Base-by-base conservation (phyloP, 169 alveolate species). In the Toxoplasma gondii region DNA sequence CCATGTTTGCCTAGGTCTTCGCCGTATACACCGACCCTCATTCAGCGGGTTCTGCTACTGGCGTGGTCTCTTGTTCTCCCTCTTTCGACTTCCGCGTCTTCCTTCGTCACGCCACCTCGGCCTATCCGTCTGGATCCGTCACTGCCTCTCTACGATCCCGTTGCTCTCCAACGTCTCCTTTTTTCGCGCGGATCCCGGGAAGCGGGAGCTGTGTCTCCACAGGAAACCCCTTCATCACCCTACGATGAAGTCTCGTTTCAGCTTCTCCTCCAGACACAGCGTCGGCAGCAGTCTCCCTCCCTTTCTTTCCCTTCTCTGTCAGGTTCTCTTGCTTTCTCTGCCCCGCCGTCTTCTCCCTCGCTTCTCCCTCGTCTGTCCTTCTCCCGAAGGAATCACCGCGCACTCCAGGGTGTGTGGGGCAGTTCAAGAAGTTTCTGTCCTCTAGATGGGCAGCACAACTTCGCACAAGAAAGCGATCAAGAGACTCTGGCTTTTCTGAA, bases 101-200 rank as follows among this genome's bases (percentile, higher is more conserved):
- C 64, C n/a, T 43, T 34, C 58, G 58, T 49, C 90, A 4, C 31
- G 31, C 34, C 90, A 34, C 22, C 64, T 82, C 41, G 4, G 39
- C 90, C 67, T 2, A 24, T 36, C 90, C 41, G 90, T 39, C 31
- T n/a, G 12, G 58, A 29, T 69, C 67, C 22, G 69, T 24, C 90
- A 24, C 34, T 82, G 17, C 90, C 90, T 43, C 64, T 82, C 41
- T 82, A 82, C 90, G 44, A 44, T 17, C 90, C 90, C 41, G 90
- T 82, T 29, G 90, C 22, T 24, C 90, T 82, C 41, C 90, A 82
- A 67, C 29, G 24, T 22, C 90, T 82, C 38, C 90, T 82, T n/a
- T n/a, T n/a, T n/a, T n/a, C n/a, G 43, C 84, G n/a, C 39, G 45
- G 84, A 1, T 44, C 49, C 44, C 44, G 9, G 10, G 38, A 7